Evolutionary conservation across 2,329 filamentous ascomycete genomes (phyloP).

Genomic region (Parafenestella ontariensis): DNA sequence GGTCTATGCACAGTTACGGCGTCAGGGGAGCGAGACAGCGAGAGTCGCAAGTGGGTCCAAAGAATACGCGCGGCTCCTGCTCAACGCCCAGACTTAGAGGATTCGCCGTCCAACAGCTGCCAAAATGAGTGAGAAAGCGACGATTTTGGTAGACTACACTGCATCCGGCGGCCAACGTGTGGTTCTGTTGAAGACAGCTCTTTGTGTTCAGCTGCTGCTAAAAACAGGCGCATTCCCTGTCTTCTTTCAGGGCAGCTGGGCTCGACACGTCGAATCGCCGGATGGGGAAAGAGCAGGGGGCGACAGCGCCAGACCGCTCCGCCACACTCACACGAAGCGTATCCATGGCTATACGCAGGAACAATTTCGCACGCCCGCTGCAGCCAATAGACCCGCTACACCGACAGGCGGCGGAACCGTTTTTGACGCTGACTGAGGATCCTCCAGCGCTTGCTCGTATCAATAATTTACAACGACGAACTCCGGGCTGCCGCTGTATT

Average conservation of each 20-base stretch:
- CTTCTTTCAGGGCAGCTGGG: conserved; percentile 5
- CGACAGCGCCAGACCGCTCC: conserved; percentile 20
- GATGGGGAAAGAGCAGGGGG: conserved; percentile 22
- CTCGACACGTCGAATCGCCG: conserved; percentile 10
- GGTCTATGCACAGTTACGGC: conserved; percentile 27
- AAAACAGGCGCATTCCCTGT: conserved; percentile 16
- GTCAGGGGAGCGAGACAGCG: conserved; percentile 43
- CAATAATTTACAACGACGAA: background rate
- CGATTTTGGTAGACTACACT: conserved; percentile 2
- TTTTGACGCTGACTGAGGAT: conserved; percentile 12
- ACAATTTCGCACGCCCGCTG: conserved; percentile 16
- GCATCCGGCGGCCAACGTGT: background rate
- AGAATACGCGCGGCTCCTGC: conserved; percentile 30
- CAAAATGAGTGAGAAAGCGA: background rate
- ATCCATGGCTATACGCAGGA: conserved; percentile 15
- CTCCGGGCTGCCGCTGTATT: background rate
- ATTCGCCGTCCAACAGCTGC: conserved; percentile 11
- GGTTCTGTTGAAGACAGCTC: background rate
- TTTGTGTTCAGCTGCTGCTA: conserved; percentile 13
- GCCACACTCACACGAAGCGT: conserved; percentile 29
- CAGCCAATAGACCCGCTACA: conserved; percentile 12
- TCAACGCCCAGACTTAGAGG: conserved; percentile 24
- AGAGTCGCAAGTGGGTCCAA: conserved; percentile 33
- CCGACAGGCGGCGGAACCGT: conserved; percentile 1
- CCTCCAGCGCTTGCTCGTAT: background rate